Evolutionary conservation across 1,284 basidiomycete species (phyloP).

Genomic region (Moesziomyces sp.): DNA sequence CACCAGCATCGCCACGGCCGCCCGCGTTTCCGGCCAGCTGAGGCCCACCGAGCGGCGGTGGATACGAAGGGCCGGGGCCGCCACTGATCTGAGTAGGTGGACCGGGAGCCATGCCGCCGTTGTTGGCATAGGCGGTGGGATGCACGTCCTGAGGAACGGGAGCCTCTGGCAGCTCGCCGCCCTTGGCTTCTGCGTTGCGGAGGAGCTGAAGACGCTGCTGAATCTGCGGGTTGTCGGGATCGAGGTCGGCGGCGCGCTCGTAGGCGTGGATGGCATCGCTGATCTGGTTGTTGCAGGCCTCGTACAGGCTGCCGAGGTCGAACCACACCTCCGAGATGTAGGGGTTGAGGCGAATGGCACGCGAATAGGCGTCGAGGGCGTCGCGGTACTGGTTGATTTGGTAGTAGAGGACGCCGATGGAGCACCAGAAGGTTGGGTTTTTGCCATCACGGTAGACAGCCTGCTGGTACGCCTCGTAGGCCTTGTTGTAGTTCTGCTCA

Average conservation of each 20-base stretch:
- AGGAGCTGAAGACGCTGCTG: conserved; percentile 71
- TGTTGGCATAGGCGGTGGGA: conserved; percentile 80
- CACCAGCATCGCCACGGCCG: conserved; percentile 26
- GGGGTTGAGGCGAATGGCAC: conserved; percentile 96
- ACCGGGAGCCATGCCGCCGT: conserved; percentile 50
- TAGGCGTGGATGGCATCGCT: conserved; percentile 98
- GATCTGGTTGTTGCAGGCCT: conserved; percentile 99
- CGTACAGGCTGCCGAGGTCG: conserved; percentile 94
- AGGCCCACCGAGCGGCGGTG: conserved; percentile 38
- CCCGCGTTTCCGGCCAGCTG: conserved; percentile 45
- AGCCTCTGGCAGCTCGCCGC: conserved; percentile 79
- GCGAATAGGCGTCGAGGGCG: conserved; percentile 96
- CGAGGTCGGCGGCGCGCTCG: conserved; percentile 62
- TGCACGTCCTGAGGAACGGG: conserved; percentile 94
- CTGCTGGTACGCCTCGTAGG: conserved; percentile 99
- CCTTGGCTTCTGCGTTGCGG: conserved; percentile 82
- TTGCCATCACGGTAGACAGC: conserved; percentile 98
- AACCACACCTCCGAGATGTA: conserved; percentile 99
- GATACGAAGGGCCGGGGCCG: conserved; percentile 34
- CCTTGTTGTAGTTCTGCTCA: conserved; percentile 98
- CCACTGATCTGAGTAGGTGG: conserved; percentile 58
- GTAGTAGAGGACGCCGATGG: conserved; percentile 98
- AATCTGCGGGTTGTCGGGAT: conserved; percentile 62
- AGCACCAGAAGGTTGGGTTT: conserved; percentile 99
- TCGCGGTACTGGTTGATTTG: conserved; percentile 99